A percentile compares a stretch with the other conserved stretches of the same genome.
Evolutionary conservation across 495 filamentous ascomycete species (phyloP).

Genomic region (Podospora bellae-mahoneyi): DNA sequence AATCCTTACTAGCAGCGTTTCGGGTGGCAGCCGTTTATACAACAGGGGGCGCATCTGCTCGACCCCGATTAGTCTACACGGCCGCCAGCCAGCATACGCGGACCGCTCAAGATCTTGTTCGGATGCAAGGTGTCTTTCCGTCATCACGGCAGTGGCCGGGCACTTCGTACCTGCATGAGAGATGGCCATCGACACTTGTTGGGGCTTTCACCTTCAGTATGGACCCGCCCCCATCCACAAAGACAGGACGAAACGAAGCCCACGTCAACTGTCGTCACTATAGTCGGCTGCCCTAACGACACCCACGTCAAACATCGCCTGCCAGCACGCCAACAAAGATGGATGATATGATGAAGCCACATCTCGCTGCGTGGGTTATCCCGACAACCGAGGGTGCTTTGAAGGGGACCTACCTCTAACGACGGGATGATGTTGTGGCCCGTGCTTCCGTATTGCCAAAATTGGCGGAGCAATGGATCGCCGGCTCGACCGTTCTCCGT

Average conservation of each 20-base stretch:
- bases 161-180: constrained; percentile 1
- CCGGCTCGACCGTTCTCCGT: constrained; percentile 10
- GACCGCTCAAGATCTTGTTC: constrained; percentile 10
- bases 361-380: constrained; percentile 3
- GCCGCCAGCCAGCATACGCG: constrained; percentile 7
- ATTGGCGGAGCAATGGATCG: constrained; percentile 3
- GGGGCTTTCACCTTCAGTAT: neutral
- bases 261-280: neutral
- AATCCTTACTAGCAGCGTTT: neutral
- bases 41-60: constrained; percentile 1
- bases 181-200: neutral
- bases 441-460: constrained; percentile 5
- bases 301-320: neutral
- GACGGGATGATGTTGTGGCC: neutral
- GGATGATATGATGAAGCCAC: neutral
- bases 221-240: neutral
- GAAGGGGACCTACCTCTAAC: neutral
- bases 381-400: neutral
- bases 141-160: neutral
- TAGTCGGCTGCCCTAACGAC: neutral
- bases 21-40: neutral
- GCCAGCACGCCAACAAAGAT: neutral
- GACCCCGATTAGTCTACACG: constrained; percentile 14
- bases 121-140: constrained; percentile 1
- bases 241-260: neutral